Base-by-base conservation (phyloP, 2,329 filamentous ascomycete genomes). In the Diaporthe vaccinii region DNA sequence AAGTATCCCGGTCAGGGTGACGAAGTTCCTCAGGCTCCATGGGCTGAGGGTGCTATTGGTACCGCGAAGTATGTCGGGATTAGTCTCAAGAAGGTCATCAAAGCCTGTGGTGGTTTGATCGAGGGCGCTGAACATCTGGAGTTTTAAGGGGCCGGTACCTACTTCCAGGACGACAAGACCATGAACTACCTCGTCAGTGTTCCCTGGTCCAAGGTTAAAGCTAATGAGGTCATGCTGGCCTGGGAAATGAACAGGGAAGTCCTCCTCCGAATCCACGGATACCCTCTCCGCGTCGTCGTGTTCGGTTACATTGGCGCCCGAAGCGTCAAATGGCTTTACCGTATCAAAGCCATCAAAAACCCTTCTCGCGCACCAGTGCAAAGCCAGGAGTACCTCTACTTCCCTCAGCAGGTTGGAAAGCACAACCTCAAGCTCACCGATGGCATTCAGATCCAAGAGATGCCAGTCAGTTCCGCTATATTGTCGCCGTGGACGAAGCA, bases 111-210 rank as follows among this genome's bases (percentile, higher is more conserved):
- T 61, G 58, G 58, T 17, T 41, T 61, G 36, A 28, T 41, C 5
- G 58, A 61, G 14, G 36, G 58, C 36, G 58, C 58, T 4, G 41
- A 61, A 41, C 58, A 61, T 41, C 36, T 61, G 36, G 58, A 61
- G 7, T 61, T 61, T 9, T 61, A 61, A n/a, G 58, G 58, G 36
- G 58, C 58, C 36, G 58, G 41, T 41, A 61, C 58, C n/a, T 61
- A 61, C 36, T 61, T 61, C 36, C 41, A 61, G 36, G 58, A 61
- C 36, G 58, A 61, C 36, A 61, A 28, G 58, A 61, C 58, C n/a
- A 61, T 61, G 58, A 61, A 61, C n/a, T 61, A 61, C n/a, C 58
- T 61, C 58, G 58, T 61, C n/a, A 61, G 58, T 44, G 58, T 61
- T 44, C 58, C 58, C 3, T 61, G 58, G 58, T 61, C 36, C 36